Evolutionary conservation across 1,139 yeast species (phyloP).

Genomic region (Candida smagusa): DNA sequence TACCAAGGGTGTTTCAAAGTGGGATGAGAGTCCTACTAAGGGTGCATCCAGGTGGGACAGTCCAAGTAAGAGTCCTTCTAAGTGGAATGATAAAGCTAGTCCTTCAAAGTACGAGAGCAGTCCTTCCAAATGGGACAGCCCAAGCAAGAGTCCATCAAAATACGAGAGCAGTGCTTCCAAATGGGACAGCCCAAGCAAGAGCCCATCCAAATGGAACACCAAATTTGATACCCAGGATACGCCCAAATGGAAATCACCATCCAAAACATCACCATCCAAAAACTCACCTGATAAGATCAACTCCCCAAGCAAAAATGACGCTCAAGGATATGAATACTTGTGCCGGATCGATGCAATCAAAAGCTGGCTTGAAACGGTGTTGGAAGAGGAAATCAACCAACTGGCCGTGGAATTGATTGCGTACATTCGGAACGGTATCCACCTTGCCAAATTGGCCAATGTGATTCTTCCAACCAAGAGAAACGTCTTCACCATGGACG

Average conservation of each 20-base stretch:
- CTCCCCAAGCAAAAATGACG: constrained; percentile 17
- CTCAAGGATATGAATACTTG: constrained; percentile 69
- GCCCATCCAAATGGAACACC: too few relatives aligned
- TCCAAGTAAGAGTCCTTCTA: neutral
- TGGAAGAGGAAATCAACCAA: constrained; percentile 59
- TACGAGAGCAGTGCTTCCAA: neutral
- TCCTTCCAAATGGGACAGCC: neutral
- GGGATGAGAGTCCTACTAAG: neutral
- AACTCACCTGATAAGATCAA: constrained; percentile 28
- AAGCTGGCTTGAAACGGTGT: constrained; percentile 39
- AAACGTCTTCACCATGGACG: constrained; percentile 38
- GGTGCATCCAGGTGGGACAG: constrained; percentile 1
- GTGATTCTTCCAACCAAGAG: constrained; percentile 67
- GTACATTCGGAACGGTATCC: constrained; percentile 76
- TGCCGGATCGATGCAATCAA: constrained; percentile 89
- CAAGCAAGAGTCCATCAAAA: neutral
- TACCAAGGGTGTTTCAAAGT: neutral
- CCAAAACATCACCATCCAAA: constrained; percentile 18
- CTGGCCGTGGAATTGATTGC: constrained; percentile 49
- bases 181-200: neutral
- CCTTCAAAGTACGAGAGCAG: neutral
- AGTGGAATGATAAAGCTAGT: neutral
- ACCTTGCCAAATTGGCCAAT: constrained; percentile 75
- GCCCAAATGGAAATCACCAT: constrained; percentile 5
- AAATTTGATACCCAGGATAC: too few relatives aligned